A percentile compares a stretch with the other conserved stretches of the same genome.
phyloP scores from a whole-genome alignment of 2,329 filamentous ascomycete species.

The Neofusicoccum parvum region DNA sequence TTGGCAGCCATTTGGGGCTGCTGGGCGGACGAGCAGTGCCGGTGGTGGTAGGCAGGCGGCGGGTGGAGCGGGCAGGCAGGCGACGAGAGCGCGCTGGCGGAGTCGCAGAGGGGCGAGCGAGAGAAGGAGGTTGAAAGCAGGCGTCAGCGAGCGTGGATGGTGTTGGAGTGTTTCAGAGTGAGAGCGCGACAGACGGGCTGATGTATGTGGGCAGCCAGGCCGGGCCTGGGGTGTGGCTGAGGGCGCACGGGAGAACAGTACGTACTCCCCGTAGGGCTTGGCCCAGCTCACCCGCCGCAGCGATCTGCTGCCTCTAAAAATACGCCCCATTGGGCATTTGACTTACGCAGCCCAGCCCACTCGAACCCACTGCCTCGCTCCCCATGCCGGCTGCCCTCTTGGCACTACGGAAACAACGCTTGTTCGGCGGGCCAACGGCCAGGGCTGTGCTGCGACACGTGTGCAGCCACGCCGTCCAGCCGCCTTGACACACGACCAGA shows the following conservation, averaged over 20 bases:
- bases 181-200: background rate
- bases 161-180: conserved; percentile 9
- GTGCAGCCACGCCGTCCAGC: conserved; percentile 9
- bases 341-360: conserved; percentile 16
- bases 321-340: background rate
- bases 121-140: background rate
- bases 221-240: conserved; percentile 11
- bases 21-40: background rate
- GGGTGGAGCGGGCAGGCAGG: background rate
- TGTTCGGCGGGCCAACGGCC: background rate
- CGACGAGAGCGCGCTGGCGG: background rate
- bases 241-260: background rate
- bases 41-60: background rate
- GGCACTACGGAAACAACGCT: background rate
- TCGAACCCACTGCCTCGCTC: background rate
- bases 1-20: conserved; percentile 47
- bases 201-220: background rate
- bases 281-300: background rate
- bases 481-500: background rate
- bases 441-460: conserved; percentile 15
- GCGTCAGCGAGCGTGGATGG: conserved; percentile 6
- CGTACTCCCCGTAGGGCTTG: background rate
- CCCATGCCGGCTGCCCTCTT: background rate
- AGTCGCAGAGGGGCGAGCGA: background rate
- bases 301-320: background rate